These are phyloP conservation scores for Penicillium polonicum DNA, from an alignment of 2,329 filamentous ascomycete genomes.

Conservation along the genomic window DNA sequence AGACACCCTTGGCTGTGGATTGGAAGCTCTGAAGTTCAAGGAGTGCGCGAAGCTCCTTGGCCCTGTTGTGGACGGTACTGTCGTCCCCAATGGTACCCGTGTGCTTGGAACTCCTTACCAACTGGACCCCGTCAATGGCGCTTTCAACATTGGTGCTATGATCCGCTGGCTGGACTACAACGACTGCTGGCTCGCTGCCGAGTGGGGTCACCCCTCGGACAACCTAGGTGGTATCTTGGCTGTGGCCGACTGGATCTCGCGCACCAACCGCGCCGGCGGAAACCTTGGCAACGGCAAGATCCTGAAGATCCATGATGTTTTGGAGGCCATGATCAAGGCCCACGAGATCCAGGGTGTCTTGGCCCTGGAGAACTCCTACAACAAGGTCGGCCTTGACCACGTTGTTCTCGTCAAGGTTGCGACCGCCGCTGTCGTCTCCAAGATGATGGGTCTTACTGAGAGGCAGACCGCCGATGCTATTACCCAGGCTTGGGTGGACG, in stretches of 20 bases:
- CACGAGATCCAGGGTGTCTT: constrained; percentile 98
- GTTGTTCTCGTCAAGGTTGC: constrained; percentile 98
- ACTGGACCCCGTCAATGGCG: constrained; percentile 90
- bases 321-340: constrained; percentile 98
- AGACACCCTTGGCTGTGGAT: constrained; percentile 93
- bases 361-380: constrained; percentile 96
- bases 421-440: constrained; percentile 87
- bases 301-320: constrained; percentile 83
- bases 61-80: constrained; percentile 83
- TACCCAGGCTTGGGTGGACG: constrained; percentile 96
- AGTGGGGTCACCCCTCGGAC: constrained; percentile 98
- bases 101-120: constrained; percentile 91
- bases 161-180: constrained; percentile 99
- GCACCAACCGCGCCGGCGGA: constrained; percentile 85
- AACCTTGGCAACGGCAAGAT: constrained; percentile 70
- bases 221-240: constrained; percentile 96
- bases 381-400: constrained; percentile 97
- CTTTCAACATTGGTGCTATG: constrained; percentile 99
- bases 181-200: constrained; percentile 97
- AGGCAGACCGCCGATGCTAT: constrained; percentile 92
- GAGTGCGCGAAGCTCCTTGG: constrained; percentile 95
- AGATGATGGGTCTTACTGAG: constrained; percentile 88
- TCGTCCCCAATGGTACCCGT: constrained; percentile 86
- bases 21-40: constrained; percentile 92
- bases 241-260: constrained; percentile 95